Evolutionary conservation across 306 rosid genomes (phyloP), one percentile per base, ranked within the genome.

Genomic region (Sechiopsis laciniata): DNA sequence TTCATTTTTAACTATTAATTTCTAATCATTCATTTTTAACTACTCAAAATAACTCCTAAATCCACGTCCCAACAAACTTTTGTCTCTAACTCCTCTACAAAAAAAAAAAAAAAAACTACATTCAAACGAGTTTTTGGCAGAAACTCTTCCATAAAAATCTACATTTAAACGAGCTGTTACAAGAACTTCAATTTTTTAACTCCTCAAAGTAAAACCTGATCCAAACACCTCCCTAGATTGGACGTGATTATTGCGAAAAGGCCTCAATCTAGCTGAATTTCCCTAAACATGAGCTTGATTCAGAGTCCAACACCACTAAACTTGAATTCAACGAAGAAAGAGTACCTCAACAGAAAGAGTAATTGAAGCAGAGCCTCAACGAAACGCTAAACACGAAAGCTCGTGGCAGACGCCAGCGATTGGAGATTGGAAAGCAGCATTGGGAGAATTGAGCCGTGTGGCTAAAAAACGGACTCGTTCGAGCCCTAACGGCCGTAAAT

Each of bases 301-400:
- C 42, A 22, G 17, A 59, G 65, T 11, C 32, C 65, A 59, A 59
- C 64, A 58, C 40, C 64, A 58, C 65, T 59, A 12, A 29, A 59
- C 65, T 13, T 10, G 40, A 59, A 59, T 24, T 59, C 37, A 11
- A 6, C n/a, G 17, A 24, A 59, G 64, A 58, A 20, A 7, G 8
- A 14, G n/a, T 57, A 57, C 63, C 63, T 9, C 15, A 21, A 21
- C 15, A 22, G 37, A 57, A 57, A 57, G 35, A 57, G 15, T 6
- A 57, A 57, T 21, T 21, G 63, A 57, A 57, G 63, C 63, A 21
- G 63, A 4, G 35, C 63, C 63, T 20, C 35, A 22, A 10, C 16
- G 16, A 57, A 21, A 57, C 35, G 16, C 35, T 57, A 21, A 57
- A 21, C 8, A 8, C 62, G 16, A 57, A 10, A 21, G 63, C 15